Percentiles rank a stretch among this genome's conserved stretches.
Evolutionary conservation across 495 filamentous ascomycete species (phyloP).

Genomic region (Margaritispora aquatica): DNA sequence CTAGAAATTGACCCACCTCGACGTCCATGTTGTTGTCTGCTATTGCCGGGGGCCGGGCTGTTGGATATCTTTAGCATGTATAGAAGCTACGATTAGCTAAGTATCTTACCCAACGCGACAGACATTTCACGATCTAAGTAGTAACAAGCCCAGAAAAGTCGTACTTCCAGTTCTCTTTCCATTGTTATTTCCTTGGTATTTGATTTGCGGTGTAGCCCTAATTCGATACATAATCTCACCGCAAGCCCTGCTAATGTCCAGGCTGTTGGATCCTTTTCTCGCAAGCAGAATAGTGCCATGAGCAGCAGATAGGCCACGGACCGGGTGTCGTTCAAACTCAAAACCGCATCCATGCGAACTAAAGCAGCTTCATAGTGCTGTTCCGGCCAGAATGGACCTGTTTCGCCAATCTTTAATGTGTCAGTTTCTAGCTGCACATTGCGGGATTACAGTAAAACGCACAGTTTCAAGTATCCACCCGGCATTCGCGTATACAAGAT

Average conservation of each 20-base stretch:
- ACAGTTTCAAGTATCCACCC: background rate
- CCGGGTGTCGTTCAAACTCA: background rate
- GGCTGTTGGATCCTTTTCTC: background rate
- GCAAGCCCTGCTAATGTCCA: background rate
- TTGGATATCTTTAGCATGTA: background rate
- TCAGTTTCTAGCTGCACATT: no score
- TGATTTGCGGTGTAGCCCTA: background rate
- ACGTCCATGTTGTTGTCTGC: background rate
- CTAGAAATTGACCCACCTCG: background rate
- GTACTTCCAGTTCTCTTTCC: background rate
- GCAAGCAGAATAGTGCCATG: background rate
- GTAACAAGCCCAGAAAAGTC: background rate
- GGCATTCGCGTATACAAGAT: background rate
- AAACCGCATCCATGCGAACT: background rate
- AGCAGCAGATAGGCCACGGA: background rate
- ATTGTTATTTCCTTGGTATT: background rate
- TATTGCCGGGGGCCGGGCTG: background rate
- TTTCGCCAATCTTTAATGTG: background rate
- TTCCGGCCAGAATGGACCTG: background rate
- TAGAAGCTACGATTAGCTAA: background rate
- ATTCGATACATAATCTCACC: background rate
- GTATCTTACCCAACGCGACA: background rate
- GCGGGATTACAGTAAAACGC: no score
- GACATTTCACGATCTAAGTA: background rate
- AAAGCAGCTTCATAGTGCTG: background rate